These are phyloP conservation scores for Tinospora cordifolia DNA, from an alignment of 164 flowering plant species.

Conservation along the genomic window DNA sequence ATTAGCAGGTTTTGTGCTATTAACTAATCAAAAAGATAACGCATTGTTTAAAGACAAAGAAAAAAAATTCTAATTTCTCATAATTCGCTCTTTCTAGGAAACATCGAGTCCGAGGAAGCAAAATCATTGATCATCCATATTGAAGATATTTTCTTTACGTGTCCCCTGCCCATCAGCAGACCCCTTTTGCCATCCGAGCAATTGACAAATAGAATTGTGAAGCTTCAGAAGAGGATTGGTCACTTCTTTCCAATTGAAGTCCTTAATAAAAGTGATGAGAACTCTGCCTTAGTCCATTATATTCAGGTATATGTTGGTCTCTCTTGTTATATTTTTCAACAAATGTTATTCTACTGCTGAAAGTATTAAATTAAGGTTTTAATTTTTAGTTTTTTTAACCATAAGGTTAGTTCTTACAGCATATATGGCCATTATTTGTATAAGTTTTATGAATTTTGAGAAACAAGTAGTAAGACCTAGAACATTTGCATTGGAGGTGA, in stretches of 20 bases:
- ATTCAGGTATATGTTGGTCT: slow-evolving; percentile 59
- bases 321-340: no score
- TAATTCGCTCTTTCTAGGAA: slow-evolving; percentile 32
- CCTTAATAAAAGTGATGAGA: slow-evolving; percentile 72
- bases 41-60: no score
- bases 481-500: no score
- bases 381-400: no score
- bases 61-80: no score
- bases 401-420: no score
- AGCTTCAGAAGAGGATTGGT: slow-evolving; percentile 55
- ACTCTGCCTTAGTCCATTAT: slow-evolving; percentile 83
- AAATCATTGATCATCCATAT: slow-evolving; percentile 57
- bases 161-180: slow-evolving; percentile 45
- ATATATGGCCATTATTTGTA: no score
- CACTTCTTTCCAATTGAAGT: slow-evolving; percentile 55
- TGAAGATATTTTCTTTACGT: slow-evolving; percentile 61
- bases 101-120: slow-evolving; percentile 66
- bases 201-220: slow-evolving; percentile 66
- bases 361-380: background rate
- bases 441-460: no score
- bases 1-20: no score
- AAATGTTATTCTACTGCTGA: background rate
- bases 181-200: slow-evolving; percentile 75
- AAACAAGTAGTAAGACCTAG: no score
- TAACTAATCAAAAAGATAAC: no score